Evolutionary conservation across 768 basidiomycete species (phyloP).

Genomic region (Naematelia encephala): DNA sequence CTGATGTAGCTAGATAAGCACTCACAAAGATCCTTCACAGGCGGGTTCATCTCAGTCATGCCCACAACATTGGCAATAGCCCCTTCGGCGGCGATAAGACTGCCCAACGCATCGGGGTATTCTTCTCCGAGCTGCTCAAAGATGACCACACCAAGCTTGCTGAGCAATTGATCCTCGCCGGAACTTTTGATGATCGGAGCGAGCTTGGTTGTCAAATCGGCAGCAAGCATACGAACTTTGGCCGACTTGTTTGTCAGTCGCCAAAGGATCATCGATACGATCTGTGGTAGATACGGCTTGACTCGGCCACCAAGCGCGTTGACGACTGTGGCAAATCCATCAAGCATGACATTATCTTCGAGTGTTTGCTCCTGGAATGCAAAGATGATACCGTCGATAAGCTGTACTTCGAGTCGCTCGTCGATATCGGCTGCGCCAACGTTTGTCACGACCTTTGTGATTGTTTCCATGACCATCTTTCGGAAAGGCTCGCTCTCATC

Average conservation of each 20-base stretch:
- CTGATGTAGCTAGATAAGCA: conserved; percentile 34
- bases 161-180: conserved; percentile 90
- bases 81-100: conserved; percentile 97
- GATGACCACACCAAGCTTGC: conserved; percentile 91
- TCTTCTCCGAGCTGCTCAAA: conserved; percentile 99
- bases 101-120: conserved; percentile 97
- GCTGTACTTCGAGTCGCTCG: conserved; percentile 85
- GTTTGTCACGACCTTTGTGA: conserved; percentile 89
- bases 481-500: conserved; percentile 58
- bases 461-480: conserved; percentile 99
- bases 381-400: conserved; percentile 98
- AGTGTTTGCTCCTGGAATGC: conserved; percentile 99
- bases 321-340: conserved; percentile 96
- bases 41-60: conserved; percentile 99
- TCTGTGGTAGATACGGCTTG: conserved; percentile 97
- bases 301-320: conserved; percentile 91
- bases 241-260: conserved; percentile 99
- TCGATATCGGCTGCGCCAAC: conserved; percentile 97
- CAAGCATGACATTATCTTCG: conserved; percentile 98
- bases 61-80: conserved; percentile 99
- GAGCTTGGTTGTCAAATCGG: conserved; percentile 92
- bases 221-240: conserved; percentile 97
- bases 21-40: conserved; percentile 96
- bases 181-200: conserved; percentile 99
- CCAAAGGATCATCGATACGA: conserved; percentile 98